Conservation (phyloP, 2,329 filamentous ascomycete genomes). For the Scedosporium minutisporum region DNA sequence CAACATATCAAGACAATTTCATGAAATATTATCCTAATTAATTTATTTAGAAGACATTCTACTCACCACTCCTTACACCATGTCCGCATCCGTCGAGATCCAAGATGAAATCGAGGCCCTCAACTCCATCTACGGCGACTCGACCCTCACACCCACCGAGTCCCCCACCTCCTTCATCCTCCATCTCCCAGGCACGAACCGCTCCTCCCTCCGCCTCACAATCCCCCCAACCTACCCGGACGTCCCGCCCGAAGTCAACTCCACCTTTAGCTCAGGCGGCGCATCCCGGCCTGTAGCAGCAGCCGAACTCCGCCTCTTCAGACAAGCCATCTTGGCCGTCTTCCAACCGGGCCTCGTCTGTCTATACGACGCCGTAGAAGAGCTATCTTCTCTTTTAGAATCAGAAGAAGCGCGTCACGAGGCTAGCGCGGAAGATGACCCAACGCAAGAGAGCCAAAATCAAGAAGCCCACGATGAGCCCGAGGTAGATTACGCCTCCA, state of each 20-base stretch:
- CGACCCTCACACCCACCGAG: conserved; percentile 42
- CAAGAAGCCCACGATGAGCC: conserved; percentile 8
- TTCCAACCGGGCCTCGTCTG: conserved; percentile 71
- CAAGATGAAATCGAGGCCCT: conserved; percentile 69
- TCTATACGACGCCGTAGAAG: conserved; percentile 84
- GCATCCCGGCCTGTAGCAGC: conserved; percentile 62
- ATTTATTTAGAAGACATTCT: neutral
- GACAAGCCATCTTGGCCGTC: conserved; percentile 54
- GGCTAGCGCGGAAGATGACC: conserved; percentile 12
- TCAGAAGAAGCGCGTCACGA: neutral
- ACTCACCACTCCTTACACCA: conserved; percentile 15
- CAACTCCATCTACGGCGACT: conserved; percentile 72
- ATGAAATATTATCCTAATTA: neutral
- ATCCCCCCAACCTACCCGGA: conserved; percentile 70
- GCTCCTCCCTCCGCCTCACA: conserved; percentile 48
- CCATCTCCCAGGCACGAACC: conserved; percentile 52
- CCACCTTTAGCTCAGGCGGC: conserved; percentile 68
- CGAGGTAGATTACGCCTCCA: conserved; percentile 15
- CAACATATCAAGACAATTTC: no score
- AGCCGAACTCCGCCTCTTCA: conserved; percentile 59
- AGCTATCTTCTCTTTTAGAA: conserved; percentile 38
- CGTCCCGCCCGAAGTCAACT: conserved; percentile 60
- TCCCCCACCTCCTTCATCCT: conserved; percentile 44
- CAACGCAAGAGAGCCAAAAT: conserved; percentile 14
- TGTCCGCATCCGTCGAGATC: conserved; percentile 45